phyloP scores from a whole-genome alignment of 176 grass and related monocot species.

The Eremochloa ophiuroides region DNA sequence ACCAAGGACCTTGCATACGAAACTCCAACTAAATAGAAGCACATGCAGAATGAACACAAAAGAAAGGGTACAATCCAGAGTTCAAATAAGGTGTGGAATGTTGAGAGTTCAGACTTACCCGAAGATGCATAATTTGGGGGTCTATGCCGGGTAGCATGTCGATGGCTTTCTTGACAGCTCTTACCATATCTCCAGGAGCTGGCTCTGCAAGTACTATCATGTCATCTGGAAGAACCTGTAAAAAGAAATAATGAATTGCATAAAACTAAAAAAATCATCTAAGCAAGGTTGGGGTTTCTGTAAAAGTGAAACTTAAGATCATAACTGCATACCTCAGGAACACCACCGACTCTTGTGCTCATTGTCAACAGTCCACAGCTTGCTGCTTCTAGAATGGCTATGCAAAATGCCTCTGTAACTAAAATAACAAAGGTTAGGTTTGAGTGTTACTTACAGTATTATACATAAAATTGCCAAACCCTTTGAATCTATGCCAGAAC shows the following conservation, averaged over 20 bases:
- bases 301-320: conserved; percentile 14
- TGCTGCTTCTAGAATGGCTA: conserved; percentile 97
- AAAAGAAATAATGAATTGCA: not conserved
- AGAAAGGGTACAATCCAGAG: not conserved
- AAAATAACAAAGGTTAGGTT: conserved; percentile 19
- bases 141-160: conserved; percentile 76
- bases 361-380: conserved; percentile 96
- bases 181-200: conserved; percentile 77
- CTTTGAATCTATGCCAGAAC: not conserved
- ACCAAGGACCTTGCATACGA: not conserved
- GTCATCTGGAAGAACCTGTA: conserved; percentile 93
- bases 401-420: conserved; percentile 96
- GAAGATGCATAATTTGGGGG: conserved; percentile 78
- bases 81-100: not conserved
- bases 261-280: not conserved
- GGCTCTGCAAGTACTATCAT: conserved; percentile 96
- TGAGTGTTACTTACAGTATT: not conserved
- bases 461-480: not conserved
- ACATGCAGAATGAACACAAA: not conserved
- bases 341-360: conserved; percentile 94
- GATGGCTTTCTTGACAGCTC: conserved; percentile 79
- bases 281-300: not conserved
- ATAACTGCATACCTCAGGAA: conserved; percentile 59
- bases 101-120: conserved; percentile 33
- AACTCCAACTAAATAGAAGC: not conserved